Base-by-base conservation (phyloP, 116 monocot species). In the Papilionanthe hybrid region DNA sequence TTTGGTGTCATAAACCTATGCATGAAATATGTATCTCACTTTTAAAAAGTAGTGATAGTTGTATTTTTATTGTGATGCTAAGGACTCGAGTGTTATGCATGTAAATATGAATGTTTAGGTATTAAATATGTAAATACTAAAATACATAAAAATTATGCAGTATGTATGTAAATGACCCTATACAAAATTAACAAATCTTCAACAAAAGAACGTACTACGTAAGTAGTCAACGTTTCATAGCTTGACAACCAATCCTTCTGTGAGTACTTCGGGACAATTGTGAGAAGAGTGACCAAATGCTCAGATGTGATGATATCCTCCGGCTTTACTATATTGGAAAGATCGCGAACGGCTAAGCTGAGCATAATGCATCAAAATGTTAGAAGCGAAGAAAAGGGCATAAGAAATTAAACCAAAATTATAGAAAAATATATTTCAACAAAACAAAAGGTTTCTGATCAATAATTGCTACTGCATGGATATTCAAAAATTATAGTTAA, bases 241-340 rank as follows among this genome's bases (percentile, higher is more conserved):
- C 86, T 87, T 86, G 92, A 83, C 42, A 97, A 67, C 97, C 97
- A 97, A 67, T 94, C 97, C 85, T 97, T 97, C 53, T 97, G 94
- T 55, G 97, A 97, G 78, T 97, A 97, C 76, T 92, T 97, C 55
- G 94, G 89, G 79, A 97, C 88, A 77, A 92, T 76, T 71, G 94
- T 89, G 84, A 94, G 85, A 76, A 97, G 92, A 43, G 97, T 97
- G 76, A 94, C 92, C 55, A 97, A 82, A 88, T 97, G 94, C 42
- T 97, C 97, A 72, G 97, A 92, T n/a, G 89, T 88, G 53, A 97
- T 84, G 73, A 97, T 92, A 79, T 97, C 97, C 41, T 97, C 97
- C 12, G 88, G 91, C 72, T 94, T 94, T 69, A 97, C 92, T 82
- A 97, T 63, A 81, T 88, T 85, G 67, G 97, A 97, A 79, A 97